Evolutionary conservation across 2,329 filamentous ascomycete genomes (phyloP).

Genomic region (Xylariaceae sp.): DNA sequence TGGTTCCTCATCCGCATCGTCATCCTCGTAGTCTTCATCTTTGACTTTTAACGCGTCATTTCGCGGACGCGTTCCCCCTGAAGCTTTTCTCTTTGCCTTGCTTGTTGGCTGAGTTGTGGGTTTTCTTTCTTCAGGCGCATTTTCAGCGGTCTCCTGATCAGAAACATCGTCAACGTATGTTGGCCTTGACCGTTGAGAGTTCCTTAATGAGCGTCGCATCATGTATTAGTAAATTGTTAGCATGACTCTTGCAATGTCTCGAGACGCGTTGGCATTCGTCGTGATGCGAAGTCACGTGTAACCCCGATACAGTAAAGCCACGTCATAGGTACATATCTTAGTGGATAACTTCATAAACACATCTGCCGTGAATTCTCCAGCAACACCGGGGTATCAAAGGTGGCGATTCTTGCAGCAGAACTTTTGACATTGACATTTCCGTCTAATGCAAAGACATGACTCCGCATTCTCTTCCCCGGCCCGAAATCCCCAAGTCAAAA

Average conservation of each 20-base stretch:
- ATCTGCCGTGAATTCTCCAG: too few species aligned
- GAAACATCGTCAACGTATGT: background rate
- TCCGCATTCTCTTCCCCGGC: too few species aligned
- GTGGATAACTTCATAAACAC: background rate
- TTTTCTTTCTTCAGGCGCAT: background rate
- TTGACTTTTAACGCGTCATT: slow-evolving; percentile 20
- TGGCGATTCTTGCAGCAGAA: too few species aligned
- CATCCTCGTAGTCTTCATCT: slow-evolving; percentile 15
- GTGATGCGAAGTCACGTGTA: slow-evolving; percentile 18
- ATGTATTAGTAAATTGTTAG: slow-evolving; percentile 2
- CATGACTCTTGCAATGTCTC: background rate
- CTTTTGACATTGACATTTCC: too few species aligned
- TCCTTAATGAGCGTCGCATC: slow-evolving; percentile 29
- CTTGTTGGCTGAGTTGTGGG: background rate
- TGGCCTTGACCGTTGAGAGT: slow-evolving; percentile 10
- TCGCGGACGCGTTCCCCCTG: background rate
- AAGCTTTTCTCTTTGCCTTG: background rate
- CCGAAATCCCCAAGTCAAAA: too few species aligned
- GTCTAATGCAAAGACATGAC: too few species aligned
- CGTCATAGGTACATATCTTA: background rate
- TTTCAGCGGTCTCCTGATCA: background rate
- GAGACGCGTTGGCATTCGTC: background rate
- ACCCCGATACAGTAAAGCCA: background rate
- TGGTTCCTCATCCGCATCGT: background rate
- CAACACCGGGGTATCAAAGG: too few species aligned